A percentile compares a stretch with the other conserved stretches of the same genome.
phyloP scores from a whole-genome alignment of 768 basidiomycete genomes.

The Chlorophyllum brunneum region DNA sequence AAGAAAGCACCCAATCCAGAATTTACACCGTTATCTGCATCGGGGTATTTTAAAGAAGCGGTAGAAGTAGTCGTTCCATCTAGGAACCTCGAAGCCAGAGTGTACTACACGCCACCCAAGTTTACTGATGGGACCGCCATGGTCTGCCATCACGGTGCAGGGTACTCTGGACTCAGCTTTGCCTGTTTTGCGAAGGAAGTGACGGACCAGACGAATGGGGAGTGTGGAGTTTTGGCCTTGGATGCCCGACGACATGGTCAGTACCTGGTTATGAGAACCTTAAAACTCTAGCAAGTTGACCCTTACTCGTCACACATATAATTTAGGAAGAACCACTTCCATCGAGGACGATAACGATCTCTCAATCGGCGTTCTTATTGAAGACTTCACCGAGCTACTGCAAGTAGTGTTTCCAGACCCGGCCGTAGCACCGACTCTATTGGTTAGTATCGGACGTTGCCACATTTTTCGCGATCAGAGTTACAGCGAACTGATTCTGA shows the following conservation, averaged over 20 bases:
- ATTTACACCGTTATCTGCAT: slow-evolving; percentile 76
- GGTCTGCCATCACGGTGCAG: slow-evolving; percentile 94
- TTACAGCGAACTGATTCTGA: background rate
- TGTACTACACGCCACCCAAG: slow-evolving; percentile 79
- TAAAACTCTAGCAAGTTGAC: background rate
- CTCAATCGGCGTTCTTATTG: slow-evolving; percentile 64
- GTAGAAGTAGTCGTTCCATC: slow-evolving; percentile 66
- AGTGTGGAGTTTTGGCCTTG: slow-evolving; percentile 76
- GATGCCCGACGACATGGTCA: slow-evolving; percentile 85
- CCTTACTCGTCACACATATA: background rate
- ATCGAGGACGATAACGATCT: slow-evolving; percentile 51
- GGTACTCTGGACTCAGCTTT: slow-evolving; percentile 86
- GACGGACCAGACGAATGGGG: slow-evolving; percentile 50
- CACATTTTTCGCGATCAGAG: background rate
- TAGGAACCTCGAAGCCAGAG: slow-evolving; percentile 64
- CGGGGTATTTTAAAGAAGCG: slow-evolving; percentile 75
- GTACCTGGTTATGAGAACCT: slow-evolving; percentile 29
- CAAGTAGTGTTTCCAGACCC: slow-evolving; percentile 67
- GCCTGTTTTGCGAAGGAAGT: slow-evolving; percentile 89
- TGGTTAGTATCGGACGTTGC: slow-evolving; percentile 45
- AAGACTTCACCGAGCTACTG: slow-evolving; percentile 73
- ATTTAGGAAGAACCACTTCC: slow-evolving; percentile 61
- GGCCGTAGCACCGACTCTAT: slow-evolving; percentile 57
- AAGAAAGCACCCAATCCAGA: slow-evolving; percentile 50
- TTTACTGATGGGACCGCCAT: slow-evolving; percentile 59